Evolutionary conservation across 2,329 filamentous ascomycete species (phyloP).

Genomic region (Nannizzia gypsea): DNA sequence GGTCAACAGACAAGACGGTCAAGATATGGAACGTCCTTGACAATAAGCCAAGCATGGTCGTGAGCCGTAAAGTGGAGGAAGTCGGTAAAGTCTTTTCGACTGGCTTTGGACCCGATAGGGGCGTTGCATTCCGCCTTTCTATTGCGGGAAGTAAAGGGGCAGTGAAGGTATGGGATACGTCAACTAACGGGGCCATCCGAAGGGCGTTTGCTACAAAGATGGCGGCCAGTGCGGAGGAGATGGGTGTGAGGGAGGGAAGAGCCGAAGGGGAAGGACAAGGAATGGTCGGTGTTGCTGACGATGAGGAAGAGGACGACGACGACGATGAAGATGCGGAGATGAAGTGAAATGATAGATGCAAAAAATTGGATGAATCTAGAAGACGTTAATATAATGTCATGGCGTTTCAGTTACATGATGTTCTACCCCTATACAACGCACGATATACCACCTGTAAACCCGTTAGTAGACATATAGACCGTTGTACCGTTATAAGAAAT

Average conservation of each 20-base stretch:
- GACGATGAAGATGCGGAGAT: conserved; percentile 48
- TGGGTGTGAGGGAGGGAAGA: conserved; percentile 42
- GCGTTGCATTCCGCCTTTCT: conserved; percentile 82
- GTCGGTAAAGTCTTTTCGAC: conserved; percentile 92
- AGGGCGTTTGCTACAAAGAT: conserved; percentile 68
- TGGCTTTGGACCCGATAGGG: conserved; percentile 75
- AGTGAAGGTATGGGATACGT: conserved; percentile 92
- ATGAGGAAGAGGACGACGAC: conserved; percentile 56
- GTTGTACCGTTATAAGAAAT: neutral
- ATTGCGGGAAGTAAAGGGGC: conserved; percentile 90
- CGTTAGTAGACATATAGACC: neutral
- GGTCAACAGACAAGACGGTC: conserved; percentile 85
- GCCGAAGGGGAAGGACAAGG: conserved; percentile 51
- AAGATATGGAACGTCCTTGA: conserved; percentile 90
- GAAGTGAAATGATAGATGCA: conserved; percentile 15
- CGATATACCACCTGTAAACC: neutral
- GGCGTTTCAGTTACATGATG: neutral
- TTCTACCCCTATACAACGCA: neutral
- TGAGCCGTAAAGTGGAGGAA: conserved; percentile 80
- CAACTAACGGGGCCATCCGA: conserved; percentile 79
- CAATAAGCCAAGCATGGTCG: conserved; percentile 76
- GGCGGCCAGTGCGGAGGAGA: conserved; percentile 32
- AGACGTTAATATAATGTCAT: neutral
- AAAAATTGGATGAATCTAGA: neutral
- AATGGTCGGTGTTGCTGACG: conserved; percentile 58